A percentile compares a stretch with the other conserved stretches of the same genome.
Conservation (phyloP, 1,284 basidiomycete genomes). For the Rhodotorula sp. region DNA sequence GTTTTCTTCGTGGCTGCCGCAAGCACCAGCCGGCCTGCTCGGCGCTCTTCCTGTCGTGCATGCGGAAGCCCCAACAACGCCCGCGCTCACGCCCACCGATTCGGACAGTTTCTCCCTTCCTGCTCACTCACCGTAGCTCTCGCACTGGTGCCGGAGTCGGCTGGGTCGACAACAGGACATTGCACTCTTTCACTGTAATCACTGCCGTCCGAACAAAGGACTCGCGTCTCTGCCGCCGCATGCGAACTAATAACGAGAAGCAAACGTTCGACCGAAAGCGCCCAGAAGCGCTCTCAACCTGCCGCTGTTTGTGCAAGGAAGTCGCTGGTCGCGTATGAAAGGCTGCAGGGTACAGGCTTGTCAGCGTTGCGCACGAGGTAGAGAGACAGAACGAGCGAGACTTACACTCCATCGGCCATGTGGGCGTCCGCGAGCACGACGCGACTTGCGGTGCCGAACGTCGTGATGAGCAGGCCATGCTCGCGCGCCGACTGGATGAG, state of each 20-base stretch:
- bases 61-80: no score
- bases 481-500: slow-evolving; percentile 82
- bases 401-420: slow-evolving; percentile 39
- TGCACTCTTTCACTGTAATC: no score
- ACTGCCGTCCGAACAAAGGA: no score
- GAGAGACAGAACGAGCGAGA: background rate
- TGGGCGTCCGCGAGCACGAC: slow-evolving; percentile 40
- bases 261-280: background rate
- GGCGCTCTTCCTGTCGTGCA: no score
- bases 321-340: slow-evolving; percentile 33
- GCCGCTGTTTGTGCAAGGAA: slow-evolving; percentile 29
- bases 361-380: background rate
- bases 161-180: no score
- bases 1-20: no score
- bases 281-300: background rate
- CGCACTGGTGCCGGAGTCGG: no score
- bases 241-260: no score
- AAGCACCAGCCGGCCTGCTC: no score
- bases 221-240: background rate
- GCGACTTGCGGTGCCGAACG: slow-evolving; percentile 60
- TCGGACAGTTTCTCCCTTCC: no score
- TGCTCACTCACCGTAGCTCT: no score
- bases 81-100: no score
- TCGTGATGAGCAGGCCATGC: slow-evolving; percentile 79
- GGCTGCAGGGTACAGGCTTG: slow-evolving; percentile 1